Conservation (phyloP, 805 yeast species). For the Saturnispora sanitii region DNA sequence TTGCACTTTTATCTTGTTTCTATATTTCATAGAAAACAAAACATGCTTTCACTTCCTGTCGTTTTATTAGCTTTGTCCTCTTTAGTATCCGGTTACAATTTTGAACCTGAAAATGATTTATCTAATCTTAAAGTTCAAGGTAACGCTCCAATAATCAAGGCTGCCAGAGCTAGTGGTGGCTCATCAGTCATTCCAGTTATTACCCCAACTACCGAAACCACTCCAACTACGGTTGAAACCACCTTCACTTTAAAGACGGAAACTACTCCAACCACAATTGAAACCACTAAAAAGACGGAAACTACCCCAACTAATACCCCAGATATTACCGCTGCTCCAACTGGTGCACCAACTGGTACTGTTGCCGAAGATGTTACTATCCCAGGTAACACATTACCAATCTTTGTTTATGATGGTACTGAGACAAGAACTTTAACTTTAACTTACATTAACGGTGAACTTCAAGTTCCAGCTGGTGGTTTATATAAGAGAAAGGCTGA, state of each 20-base stretch:
- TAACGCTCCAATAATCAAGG: background rate
- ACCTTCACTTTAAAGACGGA: too few relatives aligned
- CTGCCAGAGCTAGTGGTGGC: too few relatives aligned
- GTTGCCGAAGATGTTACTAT: background rate
- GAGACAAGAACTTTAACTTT: background rate
- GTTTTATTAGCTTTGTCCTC: background rate
- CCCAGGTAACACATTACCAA: background rate
- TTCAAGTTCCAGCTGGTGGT: background rate
- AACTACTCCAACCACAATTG: background rate
- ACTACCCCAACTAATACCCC: background rate
- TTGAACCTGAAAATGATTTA: constrained; percentile 1
- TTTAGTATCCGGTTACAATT: background rate
- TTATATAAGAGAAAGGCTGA: constrained; percentile 1
- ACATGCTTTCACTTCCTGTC: background rate
- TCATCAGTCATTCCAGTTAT: too few relatives aligned
- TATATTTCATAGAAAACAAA: background rate
- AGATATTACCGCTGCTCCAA: background rate
- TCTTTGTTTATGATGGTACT: background rate
- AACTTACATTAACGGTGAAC: background rate
- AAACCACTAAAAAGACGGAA: background rate
- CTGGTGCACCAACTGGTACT: background rate
- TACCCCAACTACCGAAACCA: too few relatives aligned
- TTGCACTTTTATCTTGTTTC: background rate
- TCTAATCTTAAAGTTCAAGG: background rate
- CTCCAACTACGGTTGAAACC: too few relatives aligned